A percentile compares a stretch with the other conserved stretches of the same genome.
Evolutionary conservation across 2,329 filamentous ascomycete species (phyloP).

Genomic region (Xylaria sp.): DNA sequence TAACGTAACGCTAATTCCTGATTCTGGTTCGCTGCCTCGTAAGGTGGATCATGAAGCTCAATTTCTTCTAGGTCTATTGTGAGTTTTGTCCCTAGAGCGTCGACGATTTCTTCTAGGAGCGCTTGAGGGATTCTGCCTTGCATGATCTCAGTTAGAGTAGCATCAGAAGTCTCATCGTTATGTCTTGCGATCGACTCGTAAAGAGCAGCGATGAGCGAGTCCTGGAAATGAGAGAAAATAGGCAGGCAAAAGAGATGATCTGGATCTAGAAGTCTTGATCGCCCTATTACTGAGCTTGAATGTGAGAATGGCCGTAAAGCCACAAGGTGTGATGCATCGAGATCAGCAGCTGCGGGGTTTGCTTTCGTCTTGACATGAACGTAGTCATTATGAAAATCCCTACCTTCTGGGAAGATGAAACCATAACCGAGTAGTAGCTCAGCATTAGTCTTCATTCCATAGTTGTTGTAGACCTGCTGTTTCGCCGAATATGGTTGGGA

Average conservation of each 20-base stretch:
- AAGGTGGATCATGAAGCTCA: slow-evolving; percentile 56
- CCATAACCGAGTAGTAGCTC: slow-evolving; percentile 74
- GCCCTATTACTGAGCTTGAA: slow-evolving; percentile 60
- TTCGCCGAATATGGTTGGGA: slow-evolving; percentile 60
- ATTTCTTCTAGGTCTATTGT: slow-evolving; percentile 58
- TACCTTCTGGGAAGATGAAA: slow-evolving; percentile 64
- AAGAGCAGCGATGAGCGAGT: slow-evolving; percentile 64
- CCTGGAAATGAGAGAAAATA: slow-evolving; percentile 63
- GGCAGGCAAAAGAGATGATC: slow-evolving; percentile 50
- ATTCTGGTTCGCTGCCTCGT: slow-evolving; percentile 54
- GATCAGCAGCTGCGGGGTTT: slow-evolving; percentile 45
- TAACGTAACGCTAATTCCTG: slow-evolving; percentile 63
- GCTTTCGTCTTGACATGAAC: slow-evolving; percentile 64
- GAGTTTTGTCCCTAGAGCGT: slow-evolving; percentile 54
- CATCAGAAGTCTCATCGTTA: slow-evolving; percentile 37
- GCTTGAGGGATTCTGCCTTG: slow-evolving; percentile 57
- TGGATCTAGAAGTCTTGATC: slow-evolving; percentile 53
- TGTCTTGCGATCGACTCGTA: slow-evolving; percentile 50
- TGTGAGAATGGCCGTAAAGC: slow-evolving; percentile 62
- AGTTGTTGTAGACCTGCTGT: slow-evolving; percentile 68
- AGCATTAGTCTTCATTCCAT: slow-evolving; percentile 78
- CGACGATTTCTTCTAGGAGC: slow-evolving; percentile 52
- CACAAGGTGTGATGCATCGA: slow-evolving; percentile 55
- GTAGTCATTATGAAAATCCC: slow-evolving; percentile 68
- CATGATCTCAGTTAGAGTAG: slow-evolving; percentile 55